These are phyloP conservation scores for Candida awuae DNA, from an alignment of 805 yeast genomes.

Conservation along the genomic window DNA sequence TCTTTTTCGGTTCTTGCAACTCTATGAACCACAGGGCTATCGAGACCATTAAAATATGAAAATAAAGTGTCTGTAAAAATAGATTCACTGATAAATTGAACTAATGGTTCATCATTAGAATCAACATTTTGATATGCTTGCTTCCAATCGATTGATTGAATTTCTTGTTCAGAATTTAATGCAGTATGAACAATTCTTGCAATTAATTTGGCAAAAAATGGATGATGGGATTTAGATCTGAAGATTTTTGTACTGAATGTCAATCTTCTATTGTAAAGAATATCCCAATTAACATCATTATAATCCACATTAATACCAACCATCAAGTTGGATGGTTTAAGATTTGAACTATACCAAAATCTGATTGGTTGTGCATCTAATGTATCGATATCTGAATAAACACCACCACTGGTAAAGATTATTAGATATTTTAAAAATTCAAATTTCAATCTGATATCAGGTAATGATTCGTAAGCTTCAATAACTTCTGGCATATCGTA, in stretches of 20 bases:
- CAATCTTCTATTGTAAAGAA: constrained; percentile 27
- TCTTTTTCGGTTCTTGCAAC: constrained; percentile 28
- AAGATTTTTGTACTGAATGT: constrained; percentile 25
- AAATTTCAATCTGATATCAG: constrained; percentile 42
- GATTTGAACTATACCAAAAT: constrained; percentile 24
- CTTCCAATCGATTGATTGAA: constrained; percentile 24
- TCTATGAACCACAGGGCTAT: constrained; percentile 23
- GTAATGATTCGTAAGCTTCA: constrained; percentile 41
- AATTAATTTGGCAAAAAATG: constrained; percentile 27
- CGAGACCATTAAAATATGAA: constrained; percentile 24
- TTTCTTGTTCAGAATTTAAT: constrained; percentile 20
- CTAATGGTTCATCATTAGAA: constrained; percentile 28
- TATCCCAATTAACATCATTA: constrained; percentile 27
- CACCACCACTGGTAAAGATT: constrained; percentile 48
- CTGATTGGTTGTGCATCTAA: constrained; percentile 40
- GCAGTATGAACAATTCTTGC: constrained; percentile 26
- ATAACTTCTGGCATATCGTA: constrained; percentile 42
- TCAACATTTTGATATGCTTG: constrained; percentile 24
- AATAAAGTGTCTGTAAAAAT: constrained; percentile 29
- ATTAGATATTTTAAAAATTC: constrained; percentile 51
- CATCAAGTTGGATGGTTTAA: constrained; percentile 19
- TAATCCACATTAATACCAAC: constrained; percentile 27
- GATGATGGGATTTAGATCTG: constrained; percentile 28
- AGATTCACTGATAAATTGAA: constrained; percentile 30
- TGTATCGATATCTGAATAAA: constrained; percentile 56